These are phyloP conservation scores for Ramularia collo-cygni DNA, from an alignment of 2,329 filamentous ascomycete genomes.

Conservation along the genomic window DNA sequence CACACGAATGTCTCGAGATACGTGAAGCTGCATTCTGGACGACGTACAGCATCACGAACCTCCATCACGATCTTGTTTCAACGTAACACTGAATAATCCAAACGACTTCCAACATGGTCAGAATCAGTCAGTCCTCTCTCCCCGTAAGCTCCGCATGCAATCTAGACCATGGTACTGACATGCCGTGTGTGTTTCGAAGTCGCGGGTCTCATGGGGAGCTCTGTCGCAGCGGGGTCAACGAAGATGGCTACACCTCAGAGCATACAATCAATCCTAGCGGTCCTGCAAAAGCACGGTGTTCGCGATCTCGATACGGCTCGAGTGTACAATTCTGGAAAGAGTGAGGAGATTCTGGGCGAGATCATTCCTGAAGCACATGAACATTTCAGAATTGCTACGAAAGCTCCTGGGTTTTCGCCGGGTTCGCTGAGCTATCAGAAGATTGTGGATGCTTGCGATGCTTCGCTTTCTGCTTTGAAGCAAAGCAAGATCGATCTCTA, in stretches of 20 bases:
- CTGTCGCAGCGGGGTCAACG: slow-evolving; percentile 19
- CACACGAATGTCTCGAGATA: too few species aligned
- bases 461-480: slow-evolving; percentile 23
- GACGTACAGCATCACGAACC: too few species aligned
- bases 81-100: too few species aligned
- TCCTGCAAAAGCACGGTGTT: slow-evolving; percentile 28
- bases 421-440: slow-evolving; percentile 22
- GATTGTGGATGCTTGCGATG: slow-evolving; percentile 20
- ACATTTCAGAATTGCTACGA: slow-evolving; percentile 24
- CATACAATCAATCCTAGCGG: slow-evolving; percentile 25
- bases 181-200: too few species aligned
- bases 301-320: slow-evolving; percentile 34
- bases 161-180: too few species aligned
- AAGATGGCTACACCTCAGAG: slow-evolving; percentile 15
- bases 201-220: slow-evolving; percentile 19
- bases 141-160: too few species aligned
- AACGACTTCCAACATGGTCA: too few species aligned
- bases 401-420: slow-evolving; percentile 24
- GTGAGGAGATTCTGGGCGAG: slow-evolving; percentile 38
- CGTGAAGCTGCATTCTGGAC: too few species aligned
- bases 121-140: too few species aligned
- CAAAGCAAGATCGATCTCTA: slow-evolving; percentile 31
- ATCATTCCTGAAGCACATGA: slow-evolving; percentile 13
- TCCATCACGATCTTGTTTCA: too few species aligned
- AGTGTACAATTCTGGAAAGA: slow-evolving; percentile 33